These are phyloP conservation scores for Phytophthora crassamura DNA, from an alignment of 352 stramenopile species.

Conservation along the genomic window DNA sequence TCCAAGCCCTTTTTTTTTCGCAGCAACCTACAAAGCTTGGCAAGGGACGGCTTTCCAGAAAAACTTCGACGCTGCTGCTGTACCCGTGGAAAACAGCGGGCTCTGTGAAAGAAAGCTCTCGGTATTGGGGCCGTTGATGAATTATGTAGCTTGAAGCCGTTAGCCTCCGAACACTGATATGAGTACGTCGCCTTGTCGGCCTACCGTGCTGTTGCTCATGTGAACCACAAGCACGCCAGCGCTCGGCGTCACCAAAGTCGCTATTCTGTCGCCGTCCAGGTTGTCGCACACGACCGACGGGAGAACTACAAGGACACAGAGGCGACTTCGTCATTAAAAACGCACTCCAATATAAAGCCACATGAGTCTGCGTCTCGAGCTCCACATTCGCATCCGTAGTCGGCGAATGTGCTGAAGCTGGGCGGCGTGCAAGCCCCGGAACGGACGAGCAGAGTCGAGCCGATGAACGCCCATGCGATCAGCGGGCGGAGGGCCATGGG, in stretches of 20 bases:
- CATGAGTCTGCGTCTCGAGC: neutral
- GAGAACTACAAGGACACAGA: slow-evolving; percentile 37
- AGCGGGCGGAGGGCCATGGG: slow-evolving; percentile 14
- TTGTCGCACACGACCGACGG: slow-evolving; percentile 62
- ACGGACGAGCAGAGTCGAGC: slow-evolving; percentile 12
- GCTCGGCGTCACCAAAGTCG: slow-evolving; percentile 48
- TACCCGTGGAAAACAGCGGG: too few species aligned
- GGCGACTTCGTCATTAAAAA: neutral
- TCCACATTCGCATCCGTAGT: slow-evolving; percentile 26
- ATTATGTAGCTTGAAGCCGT: too few species aligned
- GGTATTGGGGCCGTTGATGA: too few species aligned
- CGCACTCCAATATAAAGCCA: neutral
- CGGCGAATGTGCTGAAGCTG: slow-evolving; percentile 25
- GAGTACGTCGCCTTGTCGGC: neutral
- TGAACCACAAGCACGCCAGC: slow-evolving; percentile 53
- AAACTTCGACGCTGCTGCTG: too few species aligned
- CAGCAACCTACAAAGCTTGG: too few species aligned
- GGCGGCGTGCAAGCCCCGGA: neutral
- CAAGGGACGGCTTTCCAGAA: too few species aligned
- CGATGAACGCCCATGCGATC: slow-evolving; percentile 12
- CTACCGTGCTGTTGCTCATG: slow-evolving; percentile 59
- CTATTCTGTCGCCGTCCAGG: slow-evolving; percentile 49
- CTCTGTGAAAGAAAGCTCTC: too few species aligned
- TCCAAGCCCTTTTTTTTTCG: too few species aligned
- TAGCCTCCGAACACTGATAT: neutral